A percentile compares a stretch with the other conserved stretches of the same genome.
Conservation (phyloP, 2,329 filamentous ascomycete genomes). For the Clathrospora elynae region DNA sequence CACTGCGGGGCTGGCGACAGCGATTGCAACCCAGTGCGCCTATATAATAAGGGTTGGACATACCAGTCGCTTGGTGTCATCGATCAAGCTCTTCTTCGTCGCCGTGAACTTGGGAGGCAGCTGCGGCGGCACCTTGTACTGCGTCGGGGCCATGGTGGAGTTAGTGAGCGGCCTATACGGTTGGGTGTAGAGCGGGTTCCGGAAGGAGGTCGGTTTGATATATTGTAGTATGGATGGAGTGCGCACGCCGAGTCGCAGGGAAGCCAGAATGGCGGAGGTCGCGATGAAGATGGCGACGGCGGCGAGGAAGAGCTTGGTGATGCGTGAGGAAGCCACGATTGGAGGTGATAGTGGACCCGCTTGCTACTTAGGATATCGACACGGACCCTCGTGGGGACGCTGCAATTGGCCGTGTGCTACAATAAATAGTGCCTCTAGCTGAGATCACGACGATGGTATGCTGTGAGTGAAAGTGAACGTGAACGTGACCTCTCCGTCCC, state of each 20-base stretch:
- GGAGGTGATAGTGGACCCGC: constrained; percentile 2
- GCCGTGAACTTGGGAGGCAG: constrained; percentile 77
- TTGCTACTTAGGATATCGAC: constrained; percentile 13
- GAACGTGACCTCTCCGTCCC: constrained; percentile 17
- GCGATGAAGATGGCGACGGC: constrained; percentile 62
- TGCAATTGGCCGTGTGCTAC: constrained; percentile 18
- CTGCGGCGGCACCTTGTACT: constrained; percentile 77
- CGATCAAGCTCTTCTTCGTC: constrained; percentile 70
- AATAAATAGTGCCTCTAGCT: constrained; percentile 15
- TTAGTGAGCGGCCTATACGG: constrained; percentile 53
- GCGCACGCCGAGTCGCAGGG: constrained; percentile 63
- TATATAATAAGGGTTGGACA: constrained; percentile 4
- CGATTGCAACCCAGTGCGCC: background rate
- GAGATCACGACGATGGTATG: constrained; percentile 7
- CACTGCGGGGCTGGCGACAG: constrained; percentile 7
- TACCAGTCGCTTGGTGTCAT: constrained; percentile 66
- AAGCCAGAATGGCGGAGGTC: constrained; percentile 68
- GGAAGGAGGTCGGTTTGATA: constrained; percentile 52
- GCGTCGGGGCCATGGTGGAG: constrained; percentile 67
- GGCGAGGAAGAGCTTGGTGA: constrained; percentile 54
- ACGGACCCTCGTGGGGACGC: constrained; percentile 15
- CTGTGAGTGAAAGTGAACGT: constrained; percentile 8
- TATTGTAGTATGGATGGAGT: constrained; percentile 64
- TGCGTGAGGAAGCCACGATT: constrained; percentile 18
- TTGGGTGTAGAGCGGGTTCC: constrained; percentile 28